Evolutionary conservation across 108 stramenopile genomes (phyloP).

Genomic region (Parmales sp.): DNA sequence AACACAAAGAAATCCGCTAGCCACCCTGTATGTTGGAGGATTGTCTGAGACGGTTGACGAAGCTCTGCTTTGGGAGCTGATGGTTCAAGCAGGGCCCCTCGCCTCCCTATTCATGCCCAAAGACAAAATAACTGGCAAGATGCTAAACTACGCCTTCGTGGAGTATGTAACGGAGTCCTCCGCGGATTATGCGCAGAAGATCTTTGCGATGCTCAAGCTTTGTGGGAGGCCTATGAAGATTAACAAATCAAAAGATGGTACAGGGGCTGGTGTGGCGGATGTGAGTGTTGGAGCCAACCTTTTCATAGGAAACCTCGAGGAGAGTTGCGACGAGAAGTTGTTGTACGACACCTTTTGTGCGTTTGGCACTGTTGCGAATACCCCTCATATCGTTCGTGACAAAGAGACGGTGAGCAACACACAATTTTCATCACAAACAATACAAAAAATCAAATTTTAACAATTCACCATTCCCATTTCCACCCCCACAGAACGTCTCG

Average conservation of each 20-base stretch:
- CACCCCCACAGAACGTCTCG: conserved; percentile 29
- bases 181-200: conserved; percentile 92
- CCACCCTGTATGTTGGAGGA: conserved; percentile 94
- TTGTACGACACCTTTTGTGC: conserved; percentile 95
- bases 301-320: conserved; percentile 91
- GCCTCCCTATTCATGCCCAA: conserved; percentile 94
- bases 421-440: background rate
- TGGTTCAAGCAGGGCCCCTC: conserved; percentile 87
- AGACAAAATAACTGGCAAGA: conserved; percentile 78
- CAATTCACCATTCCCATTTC: background rate
- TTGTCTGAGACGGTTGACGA: conserved; percentile 76
- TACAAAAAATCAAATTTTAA: conserved; percentile 21
- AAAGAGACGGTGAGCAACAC: conserved; percentile 24
- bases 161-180: conserved; percentile 85
- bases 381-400: conserved; percentile 81
- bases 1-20: conserved; percentile 98
- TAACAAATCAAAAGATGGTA: conserved; percentile 63
- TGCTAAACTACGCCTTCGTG: conserved; percentile 92
- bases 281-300: conserved; percentile 94
- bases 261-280: conserved; percentile 24
- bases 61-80: conserved; percentile 84
- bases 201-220: conserved; percentile 93
- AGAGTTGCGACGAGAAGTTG: conserved; percentile 91
- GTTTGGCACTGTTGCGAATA: conserved; percentile 85
- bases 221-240: conserved; percentile 81